Conservation (phyloP, 2,329 filamentous ascomycete genomes). For the Taxawa tesnikishii region DNA sequence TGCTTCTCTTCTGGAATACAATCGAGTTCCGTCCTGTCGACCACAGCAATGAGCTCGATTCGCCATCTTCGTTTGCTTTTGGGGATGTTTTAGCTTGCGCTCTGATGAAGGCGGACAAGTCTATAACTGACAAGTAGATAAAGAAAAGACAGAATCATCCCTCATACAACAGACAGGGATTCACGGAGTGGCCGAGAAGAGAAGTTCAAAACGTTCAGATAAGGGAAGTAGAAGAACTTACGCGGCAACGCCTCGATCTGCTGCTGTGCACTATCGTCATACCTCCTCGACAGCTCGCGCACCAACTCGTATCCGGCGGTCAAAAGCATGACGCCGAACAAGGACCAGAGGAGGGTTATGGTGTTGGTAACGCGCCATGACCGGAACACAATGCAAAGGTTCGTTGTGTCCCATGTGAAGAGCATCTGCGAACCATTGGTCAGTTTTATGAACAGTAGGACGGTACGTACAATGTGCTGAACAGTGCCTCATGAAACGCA, state of each 20-base stretch:
- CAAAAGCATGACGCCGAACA: constrained; percentile 69
- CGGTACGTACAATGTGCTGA: too few relatives aligned
- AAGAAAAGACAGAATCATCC: neutral
- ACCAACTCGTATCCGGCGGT: constrained; percentile 90
- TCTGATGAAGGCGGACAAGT: too few relatives aligned
- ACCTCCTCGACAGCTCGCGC: constrained; percentile 62
- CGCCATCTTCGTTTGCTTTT: constrained; percentile 12
- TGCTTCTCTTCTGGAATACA: constrained; percentile 53
- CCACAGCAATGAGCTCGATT: constrained; percentile 58
- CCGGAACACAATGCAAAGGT: constrained; percentile 93
- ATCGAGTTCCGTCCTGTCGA: constrained; percentile 62
- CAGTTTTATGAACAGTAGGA: too few relatives aligned
- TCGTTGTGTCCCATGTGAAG: constrained; percentile 87
- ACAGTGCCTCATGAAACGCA: too few relatives aligned
- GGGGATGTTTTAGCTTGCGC: constrained; percentile 1
- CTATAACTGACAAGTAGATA: neutral
- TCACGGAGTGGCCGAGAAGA: too few relatives aligned
- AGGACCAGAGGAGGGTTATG: constrained; percentile 64
- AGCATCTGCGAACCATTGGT: too few relatives aligned
- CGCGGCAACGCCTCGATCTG: constrained; percentile 30
- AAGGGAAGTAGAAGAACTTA: too few relatives aligned
- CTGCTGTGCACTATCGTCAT: constrained; percentile 48
- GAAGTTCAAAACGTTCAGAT: too few relatives aligned
- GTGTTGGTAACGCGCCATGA: constrained; percentile 77
- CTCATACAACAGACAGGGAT: neutral